Evolutionary conservation across 805 yeast species (phyloP), one percentile per base, ranked within the genome.

Genomic region (Metschnikowia cubensis): DNA sequence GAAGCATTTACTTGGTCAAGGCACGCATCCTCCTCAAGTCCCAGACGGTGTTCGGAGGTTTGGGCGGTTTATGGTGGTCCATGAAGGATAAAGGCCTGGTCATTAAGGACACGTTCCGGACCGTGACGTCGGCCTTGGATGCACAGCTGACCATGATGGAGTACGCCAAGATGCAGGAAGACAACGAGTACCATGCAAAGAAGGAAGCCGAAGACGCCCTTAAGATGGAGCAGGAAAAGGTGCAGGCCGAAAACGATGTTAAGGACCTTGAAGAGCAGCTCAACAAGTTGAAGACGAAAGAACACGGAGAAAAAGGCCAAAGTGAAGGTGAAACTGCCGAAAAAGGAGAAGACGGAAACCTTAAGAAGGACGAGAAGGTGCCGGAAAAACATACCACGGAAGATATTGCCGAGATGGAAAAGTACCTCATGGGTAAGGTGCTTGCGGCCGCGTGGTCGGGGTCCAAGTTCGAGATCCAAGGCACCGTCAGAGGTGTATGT

Each of bases 381-480:
- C 78, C 78, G 0, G 70, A 66, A 31, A 70, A 69, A 51, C 77
- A 74, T 53, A 65, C 85, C 0, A 74, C 74, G 2, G 87, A 83
- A 55, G 85, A 83, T 48, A 53, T 83, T 21, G 89, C 88, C 2
- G 85, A 84, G 52, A 77, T 83, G 73, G 92, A 87, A 61, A 83
- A 85, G 63, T 74, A 83, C 32, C 68, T 87, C 56, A 83, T 86
- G 75, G 94, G 92, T 18, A 87, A 87, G 64, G 87, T 87, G 17
- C 69, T 87, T 34, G 85, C 87, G 7, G 92, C 91, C 2, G 94
- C 94, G 7, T 87, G 95, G 95, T 82, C 82, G 11, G 89, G 92
- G 0, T 83, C 91, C 11, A 84, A 80, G 60, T 86, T 82, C 62
- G 95, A 87, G 64, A 87, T 87, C 47, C 86, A 83, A 63, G 76